Base-by-base conservation (phyloP, 208 protist genomes). In the Leishmania lainsoni region DNA sequence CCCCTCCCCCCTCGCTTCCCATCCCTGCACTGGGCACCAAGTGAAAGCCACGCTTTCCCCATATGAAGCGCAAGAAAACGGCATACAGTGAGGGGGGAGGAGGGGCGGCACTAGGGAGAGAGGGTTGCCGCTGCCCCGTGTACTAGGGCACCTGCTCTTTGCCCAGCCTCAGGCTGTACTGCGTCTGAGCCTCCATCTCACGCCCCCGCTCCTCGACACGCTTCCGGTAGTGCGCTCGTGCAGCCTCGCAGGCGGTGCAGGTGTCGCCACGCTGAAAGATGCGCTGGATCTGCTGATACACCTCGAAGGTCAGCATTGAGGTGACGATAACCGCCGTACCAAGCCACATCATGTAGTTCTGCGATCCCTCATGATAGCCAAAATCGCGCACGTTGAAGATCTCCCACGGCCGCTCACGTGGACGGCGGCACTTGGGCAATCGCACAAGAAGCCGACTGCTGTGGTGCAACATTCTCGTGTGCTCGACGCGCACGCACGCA, bases 311-410 rank as follows among this genome's bases (percentile, higher is more conserved):
- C 29, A 97, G 80, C 72, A 96, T 78, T 0, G 81, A 81, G 26
- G 32, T 26, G 48, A 87, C 66, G 32, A 86, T 76, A 5, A 54
- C 74, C 42, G 90, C 89, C 17, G 80, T 82, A 49, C 91, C 74
- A n/a, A 91, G 26, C 93, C 93, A 97, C 93, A 97, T 97, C 77
- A 75, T 80, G 86, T 94, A 93, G 89, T 97, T 97, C 85, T 97
- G 92, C 63, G 89, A 90, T 8, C 94, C 93, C 81, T 97, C 94
- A 76, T 94, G 89, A 61, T 91, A 95, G 65, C 92, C 92, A 86
- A 91, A 97, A 78, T 97, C 93, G 56, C 94, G 90, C 29, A 92
- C 92, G 83, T 97, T 97, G 79, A 97, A 94, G 45, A 97, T 89
- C 80, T 97, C 92, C 90, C 91, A 97, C 75, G 93, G 90, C n/a